Evolutionary conservation across 1,139 yeast genomes (phyloP), one percentile per base, ranked within the genome.

Genomic region (Candida neerlandica): DNA sequence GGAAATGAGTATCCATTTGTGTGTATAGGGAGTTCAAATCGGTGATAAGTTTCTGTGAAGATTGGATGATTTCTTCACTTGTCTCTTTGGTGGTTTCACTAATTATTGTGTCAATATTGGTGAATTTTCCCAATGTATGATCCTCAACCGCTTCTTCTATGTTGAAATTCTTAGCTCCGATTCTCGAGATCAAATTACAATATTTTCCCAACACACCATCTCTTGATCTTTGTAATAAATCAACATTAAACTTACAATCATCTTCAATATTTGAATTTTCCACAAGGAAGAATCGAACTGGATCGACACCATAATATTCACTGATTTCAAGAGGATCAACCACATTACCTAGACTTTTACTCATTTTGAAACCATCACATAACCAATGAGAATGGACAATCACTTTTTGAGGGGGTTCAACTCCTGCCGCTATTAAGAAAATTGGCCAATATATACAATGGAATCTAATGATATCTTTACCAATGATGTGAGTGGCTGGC

Each of bases 381-480:
- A 92, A 75, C 99, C 99, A 94, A 65, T 94, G 99, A 3, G 96
- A 86, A 68, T 94, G 99, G 1, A 94, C 96, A 11, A 91, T 78
- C 4, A 94, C 81, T 55, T 85, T 86, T 39, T 76, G 69, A 0
- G 98, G 98, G 9, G 86, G 62, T 3, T 81, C 81, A 0, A 89
- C 62, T 0, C 78, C 85, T 0, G 96, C 95, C 0, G 97, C 98
- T 77, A 92, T 71, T 50, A 94, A 71, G 54, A 94, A 86, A 1
- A 92, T 86, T 0, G 99, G 99, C 99, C 99, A 94, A 63, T 90
- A 91, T 15, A 92, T 80, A 58, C 95, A 85, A 62, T 95, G 99
- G 67, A 94, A 94, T 52, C 85, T 82, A 45, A 84, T 77, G 46
- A 94, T 94, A 64, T 94, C 99, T 60, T 94, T 94, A 1, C 99